These are phyloP conservation scores for Asterionellopsis glacialis DNA, from an alignment of 108 stramenopile genomes.

Conservation along the genomic window DNA sequence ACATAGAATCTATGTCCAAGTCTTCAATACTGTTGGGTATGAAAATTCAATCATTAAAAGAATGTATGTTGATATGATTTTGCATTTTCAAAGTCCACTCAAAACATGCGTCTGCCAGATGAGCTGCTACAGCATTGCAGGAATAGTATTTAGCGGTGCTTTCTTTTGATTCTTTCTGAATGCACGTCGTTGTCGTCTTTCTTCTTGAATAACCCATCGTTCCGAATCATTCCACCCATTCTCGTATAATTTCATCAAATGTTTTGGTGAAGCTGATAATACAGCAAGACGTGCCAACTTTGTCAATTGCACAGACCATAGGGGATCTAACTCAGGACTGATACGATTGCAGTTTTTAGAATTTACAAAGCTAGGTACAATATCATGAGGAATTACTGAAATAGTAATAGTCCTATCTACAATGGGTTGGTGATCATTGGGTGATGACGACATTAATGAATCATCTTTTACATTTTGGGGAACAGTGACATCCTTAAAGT, in stretches of 20 bases:
- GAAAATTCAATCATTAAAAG: too few relatives aligned
- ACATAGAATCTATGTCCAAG: too few relatives aligned
- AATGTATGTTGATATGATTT: too few relatives aligned
- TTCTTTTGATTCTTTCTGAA: too few relatives aligned
- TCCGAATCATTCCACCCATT: constrained; percentile 64
- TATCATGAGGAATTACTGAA: constrained; percentile 51
- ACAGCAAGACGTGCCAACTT: constrained; percentile 58
- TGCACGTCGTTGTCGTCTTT: neutral
- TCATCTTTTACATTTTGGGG: neutral
- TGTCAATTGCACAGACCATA: constrained; percentile 20
- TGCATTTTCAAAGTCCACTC: too few relatives aligned
- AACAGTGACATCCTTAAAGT: constrained; percentile 25
- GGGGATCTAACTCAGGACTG: constrained; percentile 8
- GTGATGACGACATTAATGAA: too few relatives aligned
- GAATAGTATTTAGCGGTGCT: too few relatives aligned
- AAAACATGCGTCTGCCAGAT: too few relatives aligned
- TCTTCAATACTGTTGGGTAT: too few relatives aligned
- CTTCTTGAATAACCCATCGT: constrained; percentile 51
- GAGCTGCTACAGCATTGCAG: too few relatives aligned
- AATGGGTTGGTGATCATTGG: neutral
- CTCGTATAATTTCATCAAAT: constrained; percentile 57
- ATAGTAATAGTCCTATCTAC: constrained; percentile 73
- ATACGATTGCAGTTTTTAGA: constrained; percentile 45
- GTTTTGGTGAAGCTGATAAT: constrained; percentile 44
- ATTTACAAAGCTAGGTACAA: constrained; percentile 33